Evolutionary conservation across 2,329 filamentous ascomycete genomes (phyloP).

Genomic region (Sporothrix curviconia): DNA sequence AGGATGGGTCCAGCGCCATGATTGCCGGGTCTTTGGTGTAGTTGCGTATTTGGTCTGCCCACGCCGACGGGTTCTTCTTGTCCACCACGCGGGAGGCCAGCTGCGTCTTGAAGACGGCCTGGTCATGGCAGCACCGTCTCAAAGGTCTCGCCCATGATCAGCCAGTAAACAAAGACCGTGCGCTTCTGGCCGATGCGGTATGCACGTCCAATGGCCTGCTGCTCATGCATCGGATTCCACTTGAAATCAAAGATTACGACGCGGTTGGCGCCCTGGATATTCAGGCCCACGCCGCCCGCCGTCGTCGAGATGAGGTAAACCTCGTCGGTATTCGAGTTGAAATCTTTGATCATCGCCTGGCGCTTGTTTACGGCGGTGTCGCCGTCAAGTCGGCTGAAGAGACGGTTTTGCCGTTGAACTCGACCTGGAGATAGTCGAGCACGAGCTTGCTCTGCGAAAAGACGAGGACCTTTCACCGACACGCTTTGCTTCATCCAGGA

Average conservation of each 20-base stretch:
- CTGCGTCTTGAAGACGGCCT: constrained; percentile 74
- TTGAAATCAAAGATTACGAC: constrained; percentile 80
- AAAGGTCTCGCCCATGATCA: constrained; percentile 71
- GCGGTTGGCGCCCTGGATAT: constrained; percentile 76
- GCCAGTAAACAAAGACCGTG: constrained; percentile 76
- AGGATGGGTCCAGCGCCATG: constrained; percentile 38
- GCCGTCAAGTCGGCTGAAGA: constrained; percentile 61
- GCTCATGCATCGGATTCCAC: constrained; percentile 75
- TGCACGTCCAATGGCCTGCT: constrained; percentile 79
- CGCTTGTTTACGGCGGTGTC: constrained; percentile 48
- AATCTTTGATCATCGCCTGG: constrained; percentile 58
- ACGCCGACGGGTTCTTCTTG: constrained; percentile 67
- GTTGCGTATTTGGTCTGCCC: constrained; percentile 49
- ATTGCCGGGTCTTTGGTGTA: constrained; percentile 55
- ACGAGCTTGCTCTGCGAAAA: constrained; percentile 70
- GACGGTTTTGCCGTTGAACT: constrained; percentile 47
- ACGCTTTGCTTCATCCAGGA: constrained; percentile 58
- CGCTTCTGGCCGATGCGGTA: constrained; percentile 82
- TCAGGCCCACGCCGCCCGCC: constrained; percentile 76
- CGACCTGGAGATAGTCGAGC: constrained; percentile 59
- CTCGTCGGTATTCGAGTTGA: constrained; percentile 53
- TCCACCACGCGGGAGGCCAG: constrained; percentile 76
- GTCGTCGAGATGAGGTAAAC: constrained; percentile 77
- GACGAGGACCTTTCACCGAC: constrained; percentile 68
- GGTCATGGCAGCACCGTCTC: constrained; percentile 69